Conservation (phyloP, 73 alveolate genomes). For the Durusdinium trenchii region DNA sequence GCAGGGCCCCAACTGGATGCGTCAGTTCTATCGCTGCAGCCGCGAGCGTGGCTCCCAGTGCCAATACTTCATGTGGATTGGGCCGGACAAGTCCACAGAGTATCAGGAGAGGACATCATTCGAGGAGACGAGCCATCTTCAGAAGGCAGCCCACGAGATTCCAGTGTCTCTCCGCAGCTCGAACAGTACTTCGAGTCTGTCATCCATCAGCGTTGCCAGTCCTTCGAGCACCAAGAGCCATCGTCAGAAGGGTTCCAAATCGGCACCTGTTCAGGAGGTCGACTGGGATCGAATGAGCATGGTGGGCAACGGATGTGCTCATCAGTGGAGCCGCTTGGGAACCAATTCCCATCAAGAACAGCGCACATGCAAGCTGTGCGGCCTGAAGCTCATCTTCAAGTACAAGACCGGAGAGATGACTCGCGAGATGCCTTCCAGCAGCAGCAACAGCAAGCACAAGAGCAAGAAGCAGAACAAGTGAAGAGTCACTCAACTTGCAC, state of each 20-base stretch:
- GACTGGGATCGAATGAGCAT: not conserved
- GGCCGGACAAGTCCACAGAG: not conserved
- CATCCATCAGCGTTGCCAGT: not conserved
- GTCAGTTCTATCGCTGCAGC: not conserved
- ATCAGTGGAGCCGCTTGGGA: not conserved
- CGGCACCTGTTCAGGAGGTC: not conserved
- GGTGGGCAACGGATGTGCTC: not conserved
- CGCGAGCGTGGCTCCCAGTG: not conserved
- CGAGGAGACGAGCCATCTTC: not conserved
- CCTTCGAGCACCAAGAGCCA: not conserved
- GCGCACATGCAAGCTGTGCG: not conserved
- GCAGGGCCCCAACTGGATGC: not conserved
- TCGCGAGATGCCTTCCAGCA: not conserved
- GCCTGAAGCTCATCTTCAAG: not conserved
- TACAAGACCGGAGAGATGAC: constrained; percentile 10
- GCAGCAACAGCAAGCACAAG: not conserved
- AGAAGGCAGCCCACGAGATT: not conserved
- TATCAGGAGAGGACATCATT: too few relatives aligned
- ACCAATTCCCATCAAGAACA: not conserved
- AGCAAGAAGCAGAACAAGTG: not conserved
- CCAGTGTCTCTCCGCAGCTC: not conserved
- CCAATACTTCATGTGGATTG: not conserved
- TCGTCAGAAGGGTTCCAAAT: not conserved
- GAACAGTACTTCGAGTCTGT: not conserved
- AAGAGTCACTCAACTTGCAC: not conserved